phyloP scores from a whole-genome alignment of 1,139 yeast species.

The Pneumocystis carinii region DNA sequence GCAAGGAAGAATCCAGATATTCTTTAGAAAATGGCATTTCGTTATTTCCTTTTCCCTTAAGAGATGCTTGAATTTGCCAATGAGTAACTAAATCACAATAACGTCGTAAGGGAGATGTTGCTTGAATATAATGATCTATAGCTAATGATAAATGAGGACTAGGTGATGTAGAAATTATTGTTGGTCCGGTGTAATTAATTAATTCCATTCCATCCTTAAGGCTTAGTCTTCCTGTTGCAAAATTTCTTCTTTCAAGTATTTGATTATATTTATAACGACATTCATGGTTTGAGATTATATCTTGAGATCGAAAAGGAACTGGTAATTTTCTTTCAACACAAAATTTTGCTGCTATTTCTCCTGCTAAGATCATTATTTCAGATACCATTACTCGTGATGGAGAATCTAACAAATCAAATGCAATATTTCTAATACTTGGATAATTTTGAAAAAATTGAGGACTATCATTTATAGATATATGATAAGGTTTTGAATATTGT shows the following conservation, averaged over 20 bases:
- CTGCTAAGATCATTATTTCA: slow-evolving; percentile 29
- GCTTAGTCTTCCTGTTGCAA: slow-evolving; percentile 26
- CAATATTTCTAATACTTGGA: background rate
- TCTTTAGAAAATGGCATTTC: background rate
- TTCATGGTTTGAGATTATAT: slow-evolving; percentile 19
- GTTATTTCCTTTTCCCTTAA: slow-evolving; percentile 15
- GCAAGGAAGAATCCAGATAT: background rate
- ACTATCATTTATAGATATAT: slow-evolving; percentile 29
- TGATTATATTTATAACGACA: slow-evolving; percentile 16
- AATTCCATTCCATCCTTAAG: slow-evolving; percentile 24
- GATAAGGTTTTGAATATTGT: background rate
- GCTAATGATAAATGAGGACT: slow-evolving; percentile 40
- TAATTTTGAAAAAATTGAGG: background rate
- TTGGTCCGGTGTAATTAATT: slow-evolving; percentile 31
- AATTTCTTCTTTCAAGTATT: slow-evolving; percentile 18
- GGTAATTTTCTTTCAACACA: slow-evolving; percentile 37
- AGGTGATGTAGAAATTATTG: slow-evolving; percentile 32
- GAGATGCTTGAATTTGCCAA: slow-evolving; percentile 42
- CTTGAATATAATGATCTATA: slow-evolving; percentile 47
- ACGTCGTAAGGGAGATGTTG: slow-evolving; percentile 82
- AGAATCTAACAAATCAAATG: background rate
- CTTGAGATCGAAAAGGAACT: slow-evolving; percentile 42
- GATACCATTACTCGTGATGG: slow-evolving; percentile 7
- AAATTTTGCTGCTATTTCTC: slow-evolving; percentile 43
- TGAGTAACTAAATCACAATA: slow-evolving; percentile 73